Evolutionary conservation across 352 stramenopile species (phyloP), one percentile per base, ranked within the genome.

Genomic region (Phytophthora macrochlamydospora): DNA sequence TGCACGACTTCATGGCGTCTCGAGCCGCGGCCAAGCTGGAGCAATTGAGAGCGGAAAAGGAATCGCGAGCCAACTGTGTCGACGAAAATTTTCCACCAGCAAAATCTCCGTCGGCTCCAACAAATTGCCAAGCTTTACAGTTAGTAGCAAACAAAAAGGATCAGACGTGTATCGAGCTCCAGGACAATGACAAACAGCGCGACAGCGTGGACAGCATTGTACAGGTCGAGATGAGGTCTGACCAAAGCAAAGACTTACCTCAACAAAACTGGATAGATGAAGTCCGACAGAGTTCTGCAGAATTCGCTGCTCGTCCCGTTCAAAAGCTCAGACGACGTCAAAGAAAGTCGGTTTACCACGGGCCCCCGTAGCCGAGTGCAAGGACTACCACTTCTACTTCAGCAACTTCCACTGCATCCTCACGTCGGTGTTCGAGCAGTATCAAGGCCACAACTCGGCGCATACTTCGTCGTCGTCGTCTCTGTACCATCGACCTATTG

Each of bases 361-460:
- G n/a, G 6, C 44, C 5, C 65, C 66, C 37, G 49, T 59, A 14
- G 53, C 33, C 14, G 66, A 74, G 4, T 76, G 74, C 43, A 73
- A 71, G 31, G 82, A 91, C 65, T 93, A 93, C 56, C 65, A 74
- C 5, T 60, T 55, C 35, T 87, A 87, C 59, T 93, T 91, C 64
- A 66, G 52, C 55, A 90, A 83, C 43, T 93, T 93, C 56, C 79
- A 84, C 62, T 93, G 85, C 70, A 91, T 91, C 38, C 71, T 93
- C 49, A 91, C 85, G 2, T 82, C 77, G 40, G 79, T 91, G 12
- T 91, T 79, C 48, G 85, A 93, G 73, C 83, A 91, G 46, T 45
- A 11, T 38, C 66, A 56, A 31, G 65, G 71, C 0, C 38, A 49
- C 32, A 61, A 50, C 12, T 55, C 63, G 2, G 65, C 52, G 40